Evolutionary conservation across 2,329 filamentous ascomycete genomes (phyloP).

Genomic region (Cercospora sp.): DNA sequence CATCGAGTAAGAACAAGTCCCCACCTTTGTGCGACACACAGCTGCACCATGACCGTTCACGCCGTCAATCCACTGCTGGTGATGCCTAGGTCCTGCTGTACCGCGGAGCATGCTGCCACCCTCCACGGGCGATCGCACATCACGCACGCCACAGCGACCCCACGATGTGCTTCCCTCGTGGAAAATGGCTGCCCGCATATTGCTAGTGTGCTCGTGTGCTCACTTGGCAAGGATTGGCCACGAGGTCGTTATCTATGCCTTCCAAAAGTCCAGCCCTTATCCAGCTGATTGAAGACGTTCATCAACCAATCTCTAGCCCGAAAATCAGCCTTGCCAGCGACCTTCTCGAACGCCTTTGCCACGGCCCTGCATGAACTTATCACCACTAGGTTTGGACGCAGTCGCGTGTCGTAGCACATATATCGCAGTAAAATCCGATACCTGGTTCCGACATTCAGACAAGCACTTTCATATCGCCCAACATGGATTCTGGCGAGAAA

Average conservation of each 20-base stretch:
- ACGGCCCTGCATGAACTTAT: neutral
- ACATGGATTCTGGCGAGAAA: slow-evolving; percentile 20
- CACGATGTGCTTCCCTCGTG: neutral
- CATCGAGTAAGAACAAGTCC: neutral
- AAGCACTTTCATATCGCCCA: neutral
- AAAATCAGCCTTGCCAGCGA: neutral
- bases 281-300: neutral
- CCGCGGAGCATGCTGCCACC: neutral
- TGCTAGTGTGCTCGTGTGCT: neutral
- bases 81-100: neutral
- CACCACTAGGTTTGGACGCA: neutral
- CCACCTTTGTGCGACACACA: neutral
- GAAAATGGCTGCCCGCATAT: neutral
- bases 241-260: neutral
- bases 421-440: neutral
- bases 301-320: neutral
- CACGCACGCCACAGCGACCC: neutral
- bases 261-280: neutral
- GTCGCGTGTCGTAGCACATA: neutral
- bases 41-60: neutral
- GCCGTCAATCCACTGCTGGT: neutral
- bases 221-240: neutral
- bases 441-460: neutral
- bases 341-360: neutral
- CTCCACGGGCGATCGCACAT: neutral